These are phyloP conservation scores for Rhynchospora breviuscula DNA, from an alignment of 176 grass and related monocot species.

Conservation along the genomic window DNA sequence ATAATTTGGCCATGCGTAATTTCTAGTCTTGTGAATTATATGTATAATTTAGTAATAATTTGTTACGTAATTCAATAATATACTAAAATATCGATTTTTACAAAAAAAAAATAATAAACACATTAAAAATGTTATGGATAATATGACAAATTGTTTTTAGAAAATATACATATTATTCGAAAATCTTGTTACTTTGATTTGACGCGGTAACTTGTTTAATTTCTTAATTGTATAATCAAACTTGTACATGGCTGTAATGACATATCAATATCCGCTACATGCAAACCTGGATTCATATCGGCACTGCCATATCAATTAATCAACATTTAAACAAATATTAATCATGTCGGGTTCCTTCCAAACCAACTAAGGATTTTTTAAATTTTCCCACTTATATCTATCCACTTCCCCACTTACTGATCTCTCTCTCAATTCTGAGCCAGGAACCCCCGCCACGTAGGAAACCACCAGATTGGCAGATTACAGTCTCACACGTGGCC, in stretches of 20 bases:
- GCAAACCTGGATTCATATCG: background rate
- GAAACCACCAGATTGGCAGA: constrained; percentile 44
- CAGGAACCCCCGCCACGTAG: constrained; percentile 25
- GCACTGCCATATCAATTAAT: background rate
- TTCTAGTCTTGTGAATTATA: no score
- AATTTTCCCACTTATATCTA: background rate
- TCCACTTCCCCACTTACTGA: background rate
- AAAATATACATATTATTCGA: no score
- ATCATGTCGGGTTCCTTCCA: background rate
- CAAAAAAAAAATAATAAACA: no score
- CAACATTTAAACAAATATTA: background rate
- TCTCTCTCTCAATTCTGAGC: constrained; percentile 2
- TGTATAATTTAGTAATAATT: no score
- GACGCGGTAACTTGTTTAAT: background rate
- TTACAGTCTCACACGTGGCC: constrained; percentile 50
- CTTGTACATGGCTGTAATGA: background rate
- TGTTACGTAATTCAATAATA: no score
- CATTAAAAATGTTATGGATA: no score
- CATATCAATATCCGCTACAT: background rate
- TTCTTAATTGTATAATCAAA: background rate
- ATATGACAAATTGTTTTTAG: no score
- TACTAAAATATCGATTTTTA: no score
- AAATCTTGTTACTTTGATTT: no score
- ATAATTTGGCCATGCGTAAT: no score
- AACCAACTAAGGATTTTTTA: background rate